Conservation (phyloP, 176 grass and related monocot genomes). For the Thalia dealbata region DNA sequence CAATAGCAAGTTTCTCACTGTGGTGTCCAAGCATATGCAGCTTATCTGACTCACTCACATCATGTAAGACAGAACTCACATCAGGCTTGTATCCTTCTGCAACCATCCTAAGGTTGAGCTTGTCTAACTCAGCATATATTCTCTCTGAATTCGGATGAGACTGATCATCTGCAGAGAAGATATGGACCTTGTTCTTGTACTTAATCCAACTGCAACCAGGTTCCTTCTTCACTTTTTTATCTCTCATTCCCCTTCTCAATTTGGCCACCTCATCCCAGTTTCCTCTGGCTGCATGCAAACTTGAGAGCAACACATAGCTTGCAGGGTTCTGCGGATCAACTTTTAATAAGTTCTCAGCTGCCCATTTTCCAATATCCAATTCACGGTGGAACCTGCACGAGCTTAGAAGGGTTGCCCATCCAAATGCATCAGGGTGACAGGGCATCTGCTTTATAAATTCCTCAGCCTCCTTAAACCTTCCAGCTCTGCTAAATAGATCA, state of each 20-base stretch:
- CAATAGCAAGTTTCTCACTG: slow-evolving; percentile 65
- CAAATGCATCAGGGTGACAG: slow-evolving; percentile 39
- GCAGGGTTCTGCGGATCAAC: slow-evolving; percentile 51
- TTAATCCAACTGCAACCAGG: slow-evolving; percentile 78
- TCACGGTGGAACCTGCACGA: slow-evolving; percentile 42
- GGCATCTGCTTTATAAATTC: slow-evolving; percentile 66
- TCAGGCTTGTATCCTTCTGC: slow-evolving; percentile 63
- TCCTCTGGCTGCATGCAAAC: slow-evolving; percentile 56
- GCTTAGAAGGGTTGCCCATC: slow-evolving; percentile 54
- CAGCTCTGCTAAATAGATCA: slow-evolving; percentile 63
- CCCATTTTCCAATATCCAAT: slow-evolving; percentile 66
- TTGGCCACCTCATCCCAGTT: slow-evolving; percentile 50
- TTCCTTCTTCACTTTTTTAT: slow-evolving; percentile 58
- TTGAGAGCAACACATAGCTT: slow-evolving; percentile 53
- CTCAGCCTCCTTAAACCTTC: slow-evolving; percentile 44
- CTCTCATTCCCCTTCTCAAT: slow-evolving; percentile 54
- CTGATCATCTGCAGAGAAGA: slow-evolving; percentile 64
- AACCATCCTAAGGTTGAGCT: slow-evolving; percentile 39
- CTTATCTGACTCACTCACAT: slow-evolving; percentile 51
- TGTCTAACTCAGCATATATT: slow-evolving; percentile 51
- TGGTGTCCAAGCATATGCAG: slow-evolving; percentile 55
- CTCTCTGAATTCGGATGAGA: slow-evolving; percentile 40
- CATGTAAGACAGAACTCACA: slow-evolving; percentile 46
- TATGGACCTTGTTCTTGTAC: slow-evolving; percentile 68
- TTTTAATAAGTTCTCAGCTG: slow-evolving; percentile 53